Conservation (phyloP, 768 basidiomycete genomes). For the Leccinum arenicola region DNA sequence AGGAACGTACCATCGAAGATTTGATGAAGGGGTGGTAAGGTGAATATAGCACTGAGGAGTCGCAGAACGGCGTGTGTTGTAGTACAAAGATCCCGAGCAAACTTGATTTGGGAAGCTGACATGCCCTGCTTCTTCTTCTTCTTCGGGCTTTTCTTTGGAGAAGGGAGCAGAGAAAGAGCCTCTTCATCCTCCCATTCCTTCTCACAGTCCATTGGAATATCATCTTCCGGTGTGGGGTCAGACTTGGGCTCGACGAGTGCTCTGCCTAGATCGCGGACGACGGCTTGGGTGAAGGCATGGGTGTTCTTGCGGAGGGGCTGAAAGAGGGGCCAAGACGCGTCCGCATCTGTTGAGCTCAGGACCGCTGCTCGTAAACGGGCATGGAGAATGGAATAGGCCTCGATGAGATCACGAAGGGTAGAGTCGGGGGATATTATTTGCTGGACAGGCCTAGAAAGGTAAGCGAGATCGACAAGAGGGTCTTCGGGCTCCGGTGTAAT, state of each 20-base stretch:
- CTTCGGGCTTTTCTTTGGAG: slow-evolving; percentile 63
- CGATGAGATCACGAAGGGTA: slow-evolving; percentile 57
- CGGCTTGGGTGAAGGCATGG: slow-evolving; percentile 48
- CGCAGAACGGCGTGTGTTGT: slow-evolving; percentile 69
- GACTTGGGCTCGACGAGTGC: slow-evolving; percentile 58
- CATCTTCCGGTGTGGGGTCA: slow-evolving; percentile 21
- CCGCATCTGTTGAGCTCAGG: slow-evolving; percentile 44
- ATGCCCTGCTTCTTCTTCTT: slow-evolving; percentile 57
- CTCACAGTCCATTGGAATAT: slow-evolving; percentile 23
- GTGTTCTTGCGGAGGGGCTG: slow-evolving; percentile 60
- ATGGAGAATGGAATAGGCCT: slow-evolving; percentile 70
- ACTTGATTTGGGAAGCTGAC: slow-evolving; percentile 74
- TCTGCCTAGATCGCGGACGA: slow-evolving; percentile 67
- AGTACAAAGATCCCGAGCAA: slow-evolving; percentile 76
- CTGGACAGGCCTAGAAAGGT: slow-evolving; percentile 63
- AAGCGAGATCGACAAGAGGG: slow-evolving; percentile 59
- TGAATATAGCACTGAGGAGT: slow-evolving; percentile 58
- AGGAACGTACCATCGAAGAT: slow-evolving; percentile 57
- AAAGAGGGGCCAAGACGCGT: slow-evolving; percentile 70
- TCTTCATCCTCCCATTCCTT: slow-evolving; percentile 27
- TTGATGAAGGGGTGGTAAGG: slow-evolving; percentile 53
- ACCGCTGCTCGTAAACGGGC: slow-evolving; percentile 55
- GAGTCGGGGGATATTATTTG: slow-evolving; percentile 51
- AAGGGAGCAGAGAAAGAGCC: slow-evolving; percentile 47
- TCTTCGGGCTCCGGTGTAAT: slow-evolving; percentile 75